These are phyloP conservation scores for Sutorius australiensis DNA, from an alignment of 768 basidiomycete genomes.

Conservation along the genomic window DNA sequence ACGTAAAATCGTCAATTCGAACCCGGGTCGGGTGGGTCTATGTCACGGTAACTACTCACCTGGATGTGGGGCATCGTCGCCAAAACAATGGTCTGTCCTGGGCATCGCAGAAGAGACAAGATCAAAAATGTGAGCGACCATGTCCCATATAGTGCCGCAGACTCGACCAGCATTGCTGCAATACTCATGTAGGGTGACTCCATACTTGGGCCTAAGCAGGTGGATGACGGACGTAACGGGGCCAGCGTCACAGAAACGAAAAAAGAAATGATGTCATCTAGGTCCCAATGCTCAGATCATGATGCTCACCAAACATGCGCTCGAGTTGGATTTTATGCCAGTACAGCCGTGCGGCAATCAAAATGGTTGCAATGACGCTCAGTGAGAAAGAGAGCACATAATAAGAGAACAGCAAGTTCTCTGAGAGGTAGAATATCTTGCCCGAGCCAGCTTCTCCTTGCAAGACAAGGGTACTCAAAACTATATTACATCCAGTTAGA, in stretches of 20 bases:
- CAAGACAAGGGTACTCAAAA: conserved; percentile 20
- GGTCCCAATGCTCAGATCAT: not conserved
- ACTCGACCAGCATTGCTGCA: conserved; percentile 23
- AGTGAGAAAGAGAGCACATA: conserved; percentile 24
- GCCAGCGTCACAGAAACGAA: not conserved
- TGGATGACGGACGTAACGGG: not conserved
- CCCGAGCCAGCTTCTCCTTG: conserved; percentile 14
- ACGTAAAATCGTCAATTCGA: not conserved
- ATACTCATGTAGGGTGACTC: conserved; percentile 23
- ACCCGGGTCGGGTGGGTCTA: not conserved
- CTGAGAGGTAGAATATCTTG: conserved; percentile 20
- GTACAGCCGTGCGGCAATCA: conserved; percentile 24
- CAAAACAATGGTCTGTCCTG: conserved; percentile 19
- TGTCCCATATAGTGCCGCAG: conserved; percentile 21
- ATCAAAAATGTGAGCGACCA: conserved; percentile 25
- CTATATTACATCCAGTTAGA: conserved; percentile 3
- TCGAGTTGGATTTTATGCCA: conserved; percentile 22
- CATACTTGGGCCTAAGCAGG: conserved; percentile 7
- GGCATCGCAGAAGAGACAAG: conserved; percentile 10
- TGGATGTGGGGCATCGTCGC: conserved; percentile 25
- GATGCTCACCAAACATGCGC: conserved; percentile 25
- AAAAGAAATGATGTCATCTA: not conserved
- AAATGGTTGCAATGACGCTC: conserved; percentile 20
- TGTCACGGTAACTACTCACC: conserved; percentile 3
- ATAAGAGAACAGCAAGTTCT: conserved; percentile 21